phyloP scores from a whole-genome alignment of 331 rosid genomes.

The Stylosanthes scabra region DNA sequence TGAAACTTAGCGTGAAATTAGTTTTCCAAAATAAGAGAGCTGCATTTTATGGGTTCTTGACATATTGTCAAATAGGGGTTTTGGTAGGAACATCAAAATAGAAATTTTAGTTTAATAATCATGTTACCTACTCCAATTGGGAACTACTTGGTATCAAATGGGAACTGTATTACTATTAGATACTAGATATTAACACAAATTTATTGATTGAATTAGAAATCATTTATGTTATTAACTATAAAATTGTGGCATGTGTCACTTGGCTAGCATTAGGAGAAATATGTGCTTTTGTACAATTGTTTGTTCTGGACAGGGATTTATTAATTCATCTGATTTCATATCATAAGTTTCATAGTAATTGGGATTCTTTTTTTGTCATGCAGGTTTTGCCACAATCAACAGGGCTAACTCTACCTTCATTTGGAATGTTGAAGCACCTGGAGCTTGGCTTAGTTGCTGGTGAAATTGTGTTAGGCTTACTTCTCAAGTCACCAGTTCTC shows the following conservation, averaged over 20 bases:
- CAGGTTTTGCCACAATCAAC: not conserved
- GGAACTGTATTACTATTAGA: not conserved
- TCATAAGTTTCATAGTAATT: not conserved
- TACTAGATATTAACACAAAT: not conserved
- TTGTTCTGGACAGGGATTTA: not conserved
- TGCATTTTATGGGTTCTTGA: too few species aligned
- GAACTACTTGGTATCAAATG: not conserved
- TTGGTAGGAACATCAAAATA: too few species aligned
- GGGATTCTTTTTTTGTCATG: not conserved
- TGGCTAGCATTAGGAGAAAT: too few species aligned
- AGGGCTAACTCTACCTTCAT: not conserved
- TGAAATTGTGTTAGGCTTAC: slow-evolving; percentile 14
- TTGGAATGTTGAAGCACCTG: slow-evolving; percentile 26
- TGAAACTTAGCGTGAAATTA: too few species aligned
- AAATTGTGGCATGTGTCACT: not conserved
- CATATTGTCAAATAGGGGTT: too few species aligned
- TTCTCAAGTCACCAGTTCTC: slow-evolving; percentile 24
- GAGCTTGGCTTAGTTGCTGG: slow-evolving; percentile 3
- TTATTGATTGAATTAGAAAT: not conserved
- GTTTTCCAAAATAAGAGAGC: too few species aligned
- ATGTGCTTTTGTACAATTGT: not conserved
- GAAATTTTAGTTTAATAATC: too few species aligned
- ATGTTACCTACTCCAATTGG: not conserved
- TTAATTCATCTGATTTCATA: not conserved
- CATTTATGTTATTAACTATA: not conserved